These are phyloP conservation scores for Gardenia jasminoides DNA, from an alignment of 257 asterid species.

Conservation along the genomic window DNA sequence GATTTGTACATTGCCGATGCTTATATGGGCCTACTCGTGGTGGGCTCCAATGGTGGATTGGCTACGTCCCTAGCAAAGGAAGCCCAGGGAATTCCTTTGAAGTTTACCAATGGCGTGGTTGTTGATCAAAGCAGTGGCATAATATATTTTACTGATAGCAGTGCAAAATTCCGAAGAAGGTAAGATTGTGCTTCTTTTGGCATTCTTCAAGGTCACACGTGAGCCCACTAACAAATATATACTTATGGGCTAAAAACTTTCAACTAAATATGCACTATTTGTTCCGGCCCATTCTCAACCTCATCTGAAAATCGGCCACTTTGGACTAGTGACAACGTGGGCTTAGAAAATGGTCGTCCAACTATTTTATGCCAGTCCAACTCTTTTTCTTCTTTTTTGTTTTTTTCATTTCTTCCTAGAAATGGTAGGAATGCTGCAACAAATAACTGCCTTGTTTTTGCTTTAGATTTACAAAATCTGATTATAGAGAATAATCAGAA, in stretches of 20 bases:
- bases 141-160: constrained; percentile 67
- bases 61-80: constrained; percentile 42
- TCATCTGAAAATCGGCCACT: background rate
- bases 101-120: constrained; percentile 61
- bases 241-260: background rate
- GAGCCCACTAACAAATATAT: too few species aligned
- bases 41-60: constrained; percentile 62
- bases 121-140: constrained; percentile 45
- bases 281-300: background rate
- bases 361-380: too few species aligned
- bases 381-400: too few species aligned
- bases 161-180: constrained; percentile 60
- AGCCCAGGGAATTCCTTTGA: constrained; percentile 40
- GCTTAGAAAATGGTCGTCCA: too few species aligned
- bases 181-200: constrained; percentile 6
- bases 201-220: too few species aligned
- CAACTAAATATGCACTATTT: too few species aligned
- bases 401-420: too few species aligned
- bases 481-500: too few species aligned
- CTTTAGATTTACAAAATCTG: too few species aligned
- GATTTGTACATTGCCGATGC: constrained; percentile 68
- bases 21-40: constrained; percentile 65
- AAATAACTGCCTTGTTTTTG: too few species aligned
- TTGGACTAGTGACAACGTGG: too few species aligned
- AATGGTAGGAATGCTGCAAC: too few species aligned